Base-by-base conservation (phyloP, 2,329 filamentous ascomycete species). In the Hypoxylon sp. region DNA sequence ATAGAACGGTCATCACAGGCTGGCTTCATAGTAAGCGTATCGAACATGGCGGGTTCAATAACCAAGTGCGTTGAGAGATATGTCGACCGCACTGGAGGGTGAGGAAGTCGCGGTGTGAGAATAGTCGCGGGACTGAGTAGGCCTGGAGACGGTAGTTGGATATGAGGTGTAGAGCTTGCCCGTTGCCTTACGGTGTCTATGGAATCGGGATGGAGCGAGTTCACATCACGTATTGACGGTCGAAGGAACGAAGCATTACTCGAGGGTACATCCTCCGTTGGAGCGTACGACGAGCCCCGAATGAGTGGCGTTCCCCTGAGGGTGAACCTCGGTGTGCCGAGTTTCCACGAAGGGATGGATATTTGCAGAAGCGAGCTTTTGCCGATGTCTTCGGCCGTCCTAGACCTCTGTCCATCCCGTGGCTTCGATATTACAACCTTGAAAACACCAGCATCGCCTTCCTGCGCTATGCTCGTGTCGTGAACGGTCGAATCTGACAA, bases 321-420 rank as follows among this genome's bases (percentile, higher is more conserved):
- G 67, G 90, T 94, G 77, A 97, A 97, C 61, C 88, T 87, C 17
- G 93, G 92, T 1, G 90, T 91, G 11, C 93, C 94, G 59, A 97
- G 81, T 68, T 89, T 89, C 83, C 94, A 96, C 59, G 91, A 90
- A 34, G 94, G 93, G 52, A 97, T 97, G 20, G 88, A 84, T 44
- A 94, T 85, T 69, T 93, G 87, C 52, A 96, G 81, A 34, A 88
- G 79, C 11, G 87, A 88, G 39, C 81, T 77, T 41, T 75, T 77
- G 70, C 11, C 79, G 44, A 84, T 62, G 70, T 87, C 86, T 72
- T 90, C 87, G 65, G 87, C 83, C 4, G 88, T 90, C 73, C 85
- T 90, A 24, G 89, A 85, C 54, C 87, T 84, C 41, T 76, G 73
- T 28, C 86, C 85, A 46, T 86, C 84, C 24, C 84, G 82, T 8